A percentile compares a stretch with the other conserved stretches of the same genome.
Conservation (phyloP, 2,329 filamentous ascomycete species). For the Colletotrichum sp. region DNA sequence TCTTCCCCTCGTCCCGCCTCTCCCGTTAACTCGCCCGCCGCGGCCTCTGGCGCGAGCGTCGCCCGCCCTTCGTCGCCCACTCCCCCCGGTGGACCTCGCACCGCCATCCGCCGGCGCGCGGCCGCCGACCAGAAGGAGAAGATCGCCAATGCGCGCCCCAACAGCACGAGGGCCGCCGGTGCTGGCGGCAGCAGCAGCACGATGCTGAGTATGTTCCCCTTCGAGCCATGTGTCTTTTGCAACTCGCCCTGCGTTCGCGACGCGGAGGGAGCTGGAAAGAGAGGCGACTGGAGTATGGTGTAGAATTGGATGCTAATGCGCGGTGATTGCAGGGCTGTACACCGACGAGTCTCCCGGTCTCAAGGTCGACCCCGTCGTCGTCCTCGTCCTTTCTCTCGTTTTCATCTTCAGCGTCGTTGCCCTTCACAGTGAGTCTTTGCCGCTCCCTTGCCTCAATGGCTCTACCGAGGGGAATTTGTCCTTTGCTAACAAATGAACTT, state of each 20-base stretch:
- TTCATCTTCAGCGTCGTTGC: slow-evolving; percentile 99
- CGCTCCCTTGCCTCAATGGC: not conserved
- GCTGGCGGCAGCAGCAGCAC: slow-evolving; percentile 96
- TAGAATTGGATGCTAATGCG: slow-evolving; percentile 27
- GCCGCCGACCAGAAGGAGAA: slow-evolving; percentile 98
- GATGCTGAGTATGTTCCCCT: slow-evolving; percentile 82
- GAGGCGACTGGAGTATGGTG: too few relatives aligned
- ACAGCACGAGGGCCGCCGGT: slow-evolving; percentile 90
- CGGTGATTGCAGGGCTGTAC: slow-evolving; percentile 74
- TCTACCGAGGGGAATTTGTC: not conserved
- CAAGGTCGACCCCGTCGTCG: slow-evolving; percentile 97
- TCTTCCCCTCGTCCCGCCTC: slow-evolving; percentile 67
- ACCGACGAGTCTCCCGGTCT: slow-evolving; percentile 97
- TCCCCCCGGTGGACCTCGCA: slow-evolving; percentile 91
- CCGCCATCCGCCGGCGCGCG: slow-evolving; percentile 91
- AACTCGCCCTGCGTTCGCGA: not conserved
- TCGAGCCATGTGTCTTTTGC: not conserved
- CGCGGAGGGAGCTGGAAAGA: not conserved
- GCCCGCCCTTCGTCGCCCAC: slow-evolving; percentile 85
- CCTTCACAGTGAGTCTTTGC: slow-evolving; percentile 81
- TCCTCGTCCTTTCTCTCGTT: slow-evolving; percentile 92
- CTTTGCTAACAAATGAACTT: not conserved
- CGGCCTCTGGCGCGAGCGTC: slow-evolving; percentile 70
- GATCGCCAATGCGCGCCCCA: slow-evolving; percentile 89
- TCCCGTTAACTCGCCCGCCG: slow-evolving; percentile 58